Evolutionary conservation across 495 filamentous ascomycete genomes (phyloP).

Genomic region (Bryoglossum gracile): DNA sequence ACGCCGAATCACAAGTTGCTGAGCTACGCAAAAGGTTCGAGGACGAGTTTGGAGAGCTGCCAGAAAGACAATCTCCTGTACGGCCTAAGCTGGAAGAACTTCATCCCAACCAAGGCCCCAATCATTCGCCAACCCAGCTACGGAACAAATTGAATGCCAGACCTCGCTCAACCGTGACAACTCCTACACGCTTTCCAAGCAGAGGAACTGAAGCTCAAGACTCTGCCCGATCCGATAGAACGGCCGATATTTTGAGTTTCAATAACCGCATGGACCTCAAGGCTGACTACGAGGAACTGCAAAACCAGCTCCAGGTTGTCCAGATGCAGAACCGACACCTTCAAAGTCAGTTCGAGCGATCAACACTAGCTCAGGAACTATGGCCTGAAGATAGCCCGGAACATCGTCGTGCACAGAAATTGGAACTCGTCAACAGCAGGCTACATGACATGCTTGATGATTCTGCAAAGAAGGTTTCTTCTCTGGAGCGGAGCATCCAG

Average conservation of each 20-base stretch:
- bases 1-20: constrained; percentile 76
- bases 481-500: constrained; percentile 77
- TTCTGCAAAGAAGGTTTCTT: constrained; percentile 86
- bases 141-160: constrained; percentile 67
- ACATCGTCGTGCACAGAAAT: constrained; percentile 73
- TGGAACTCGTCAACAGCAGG: constrained; percentile 87
- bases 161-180: constrained; percentile 66
- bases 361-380: constrained; percentile 47
- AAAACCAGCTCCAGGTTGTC: constrained; percentile 90
- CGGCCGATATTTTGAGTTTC: constrained; percentile 81
- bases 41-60: constrained; percentile 67
- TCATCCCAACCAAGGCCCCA: constrained; percentile 72
- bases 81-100: constrained; percentile 65
- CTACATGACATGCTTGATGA: constrained; percentile 95
- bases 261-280: constrained; percentile 88
- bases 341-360: constrained; percentile 74
- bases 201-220: constrained; percentile 58
- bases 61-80: constrained; percentile 65
- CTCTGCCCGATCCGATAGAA: constrained; percentile 80
- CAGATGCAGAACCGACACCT: constrained; percentile 96
- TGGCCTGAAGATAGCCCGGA: constrained; percentile 81
- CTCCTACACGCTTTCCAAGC: constrained; percentile 64
- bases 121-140: constrained; percentile 68
- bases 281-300: constrained; percentile 82
- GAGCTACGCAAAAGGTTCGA: constrained; percentile 68